A percentile compares a stretch with the other conserved stretches of the same genome.
Evolutionary conservation across 1,284 basidiomycete genomes (phyloP).

Genomic region (Leccinum pachyderme): DNA sequence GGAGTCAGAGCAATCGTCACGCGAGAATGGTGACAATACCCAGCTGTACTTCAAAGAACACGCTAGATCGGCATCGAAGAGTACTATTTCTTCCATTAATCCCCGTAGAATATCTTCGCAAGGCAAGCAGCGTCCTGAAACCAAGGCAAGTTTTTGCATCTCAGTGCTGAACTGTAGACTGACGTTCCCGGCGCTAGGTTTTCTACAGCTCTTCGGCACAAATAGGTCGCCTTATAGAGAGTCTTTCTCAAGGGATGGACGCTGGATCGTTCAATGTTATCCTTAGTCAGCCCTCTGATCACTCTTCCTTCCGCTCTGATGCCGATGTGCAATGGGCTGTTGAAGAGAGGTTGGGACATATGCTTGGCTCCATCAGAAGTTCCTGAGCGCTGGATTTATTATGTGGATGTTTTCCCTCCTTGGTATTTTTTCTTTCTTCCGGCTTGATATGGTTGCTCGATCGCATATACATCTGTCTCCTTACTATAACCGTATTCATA

Average conservation of each 20-base stretch:
- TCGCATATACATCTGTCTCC: constrained; percentile 13
- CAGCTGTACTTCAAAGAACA: constrained; percentile 77
- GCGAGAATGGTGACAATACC: constrained; percentile 52
- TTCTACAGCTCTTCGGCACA: constrained; percentile 76
- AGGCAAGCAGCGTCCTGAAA: constrained; percentile 66
- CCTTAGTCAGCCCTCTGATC: constrained; percentile 41
- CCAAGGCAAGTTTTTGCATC: constrained; percentile 55
- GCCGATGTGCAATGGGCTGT: constrained; percentile 65
- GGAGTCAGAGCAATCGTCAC: constrained; percentile 67
- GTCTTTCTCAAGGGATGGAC: constrained; percentile 73
- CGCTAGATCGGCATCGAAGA: constrained; percentile 59
- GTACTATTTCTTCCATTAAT: constrained; percentile 57
- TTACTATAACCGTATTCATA: constrained; percentile 33
- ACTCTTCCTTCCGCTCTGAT: constrained; percentile 59
- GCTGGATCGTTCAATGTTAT: constrained; percentile 77
- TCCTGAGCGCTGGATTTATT: constrained; percentile 30
- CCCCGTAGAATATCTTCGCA: constrained; percentile 55
- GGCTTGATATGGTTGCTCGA: constrained; percentile 15
- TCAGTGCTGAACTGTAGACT: constrained; percentile 12
- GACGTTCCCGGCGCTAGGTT: constrained; percentile 46
- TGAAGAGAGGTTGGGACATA: constrained; percentile 72
- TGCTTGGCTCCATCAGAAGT: constrained; percentile 59
- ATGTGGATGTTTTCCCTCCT: constrained; percentile 17
- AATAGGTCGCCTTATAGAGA: constrained; percentile 78
- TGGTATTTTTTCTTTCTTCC: constrained; percentile 5